A percentile compares a stretch with the other conserved stretches of the same genome.
Evolutionary conservation across 148 eudicot genomes (phyloP).

Genomic region (Rhododendron ovatum): DNA sequence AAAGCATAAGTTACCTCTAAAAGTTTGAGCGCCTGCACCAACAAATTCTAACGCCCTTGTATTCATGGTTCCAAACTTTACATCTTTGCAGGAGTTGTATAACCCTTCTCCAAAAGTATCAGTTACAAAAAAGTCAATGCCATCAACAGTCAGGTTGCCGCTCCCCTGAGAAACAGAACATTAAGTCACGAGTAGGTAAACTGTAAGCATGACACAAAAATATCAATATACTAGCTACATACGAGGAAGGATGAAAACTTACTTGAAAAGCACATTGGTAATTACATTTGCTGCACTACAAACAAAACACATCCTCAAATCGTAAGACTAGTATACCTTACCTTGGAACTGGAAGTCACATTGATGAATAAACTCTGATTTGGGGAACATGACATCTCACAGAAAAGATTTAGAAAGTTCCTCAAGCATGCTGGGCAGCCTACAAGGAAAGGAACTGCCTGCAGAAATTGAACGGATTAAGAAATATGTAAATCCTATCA

Average conservation of each 20-base stretch:
- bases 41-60: constrained; percentile 69
- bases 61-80: constrained; percentile 68
- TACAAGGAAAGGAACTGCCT: constrained; percentile 63
- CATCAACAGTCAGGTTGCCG: constrained; percentile 57
- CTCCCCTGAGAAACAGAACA: constrained; percentile 29
- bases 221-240: neutral
- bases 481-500: neutral
- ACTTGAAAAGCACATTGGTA: neutral
- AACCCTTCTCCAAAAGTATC: constrained; percentile 60
- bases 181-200: neutral
- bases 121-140: constrained; percentile 50
- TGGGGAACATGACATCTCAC: constrained; percentile 76
- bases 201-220: neutral
- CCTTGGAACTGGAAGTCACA: constrained; percentile 58
- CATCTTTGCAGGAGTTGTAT: constrained; percentile 63
- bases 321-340: constrained; percentile 15
- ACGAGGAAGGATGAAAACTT: neutral
- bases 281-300: neutral
- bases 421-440: constrained; percentile 79
- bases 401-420: constrained; percentile 69
- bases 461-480: constrained; percentile 13
- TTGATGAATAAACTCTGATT: constrained; percentile 65
- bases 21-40: constrained; percentile 62
- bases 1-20: constrained; percentile 34
- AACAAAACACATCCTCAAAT: neutral